Evolutionary conservation across 2,329 filamentous ascomycete species (phyloP).

Genomic region (Zelopaecilomyces penicillatus): DNA sequence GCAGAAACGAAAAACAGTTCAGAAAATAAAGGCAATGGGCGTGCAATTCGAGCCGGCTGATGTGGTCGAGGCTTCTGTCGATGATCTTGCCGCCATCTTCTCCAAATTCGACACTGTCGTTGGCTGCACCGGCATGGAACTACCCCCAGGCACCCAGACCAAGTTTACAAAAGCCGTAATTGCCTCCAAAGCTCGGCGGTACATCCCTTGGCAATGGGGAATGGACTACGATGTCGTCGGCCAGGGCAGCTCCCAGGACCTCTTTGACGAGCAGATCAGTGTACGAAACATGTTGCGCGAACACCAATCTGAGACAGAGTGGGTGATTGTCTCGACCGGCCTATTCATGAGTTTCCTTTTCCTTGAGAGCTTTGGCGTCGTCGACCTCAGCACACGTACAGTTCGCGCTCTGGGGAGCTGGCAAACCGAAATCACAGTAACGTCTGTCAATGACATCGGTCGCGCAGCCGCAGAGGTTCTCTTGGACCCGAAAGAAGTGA

Average conservation of each 20-base stretch:
- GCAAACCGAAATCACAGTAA: slow-evolving; percentile 55
- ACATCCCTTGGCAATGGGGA: slow-evolving; percentile 67
- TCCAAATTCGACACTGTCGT: slow-evolving; percentile 45
- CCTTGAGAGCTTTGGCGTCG: slow-evolving; percentile 51
- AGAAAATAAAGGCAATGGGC: slow-evolving; percentile 27
- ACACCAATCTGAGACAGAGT: slow-evolving; percentile 38
- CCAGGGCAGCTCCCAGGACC: slow-evolving; percentile 46
- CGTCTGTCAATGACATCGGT: slow-evolving; percentile 56
- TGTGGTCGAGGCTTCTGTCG: slow-evolving; percentile 25
- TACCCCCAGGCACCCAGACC: slow-evolving; percentile 45
- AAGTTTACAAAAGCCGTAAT: slow-evolving; percentile 51
- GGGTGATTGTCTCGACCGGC: slow-evolving; percentile 60
- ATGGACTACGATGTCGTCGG: slow-evolving; percentile 62
- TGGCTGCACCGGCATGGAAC: slow-evolving; percentile 52
- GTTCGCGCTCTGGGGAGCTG: slow-evolving; percentile 52
- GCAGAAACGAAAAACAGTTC: slow-evolving; percentile 26
- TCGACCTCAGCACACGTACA: slow-evolving; percentile 35
- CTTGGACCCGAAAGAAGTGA: slow-evolving; percentile 27
- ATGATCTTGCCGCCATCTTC: slow-evolving; percentile 35
- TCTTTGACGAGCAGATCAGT: slow-evolving; percentile 61
- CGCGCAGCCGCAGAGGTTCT: slow-evolving; percentile 48
- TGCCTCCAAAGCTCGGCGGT: slow-evolving; percentile 39
- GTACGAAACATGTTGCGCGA: slow-evolving; percentile 44
- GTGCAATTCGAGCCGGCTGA: slow-evolving; percentile 38
- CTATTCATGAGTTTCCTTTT: slow-evolving; percentile 67